Base-by-base conservation (phyloP, 805 yeast genomes). In the Yarrowia alimentaria region DNA sequence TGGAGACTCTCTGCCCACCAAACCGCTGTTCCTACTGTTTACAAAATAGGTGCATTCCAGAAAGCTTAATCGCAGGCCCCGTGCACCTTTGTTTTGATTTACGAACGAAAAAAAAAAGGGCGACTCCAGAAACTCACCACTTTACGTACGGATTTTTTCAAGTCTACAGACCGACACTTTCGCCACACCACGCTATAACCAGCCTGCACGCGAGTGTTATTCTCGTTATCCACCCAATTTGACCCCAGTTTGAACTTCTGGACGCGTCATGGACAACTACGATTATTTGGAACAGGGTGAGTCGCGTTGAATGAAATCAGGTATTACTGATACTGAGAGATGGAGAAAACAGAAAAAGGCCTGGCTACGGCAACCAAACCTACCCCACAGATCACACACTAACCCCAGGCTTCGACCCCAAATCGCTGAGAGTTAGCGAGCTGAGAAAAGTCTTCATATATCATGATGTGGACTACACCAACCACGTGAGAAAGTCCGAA, bases 401-500 rank as follows among this genome's bases (percentile, higher is more conserved):
- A 35, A 53, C 29, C n/a, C 60, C 63, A 65, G 86, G 74, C n/a
- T 87, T 85, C 64, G 81, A 88, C 61, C 84, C 91, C 6, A 68
- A 73, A 19, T 68, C 73, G 30, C 68, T 84, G 56, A 83, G 80
- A 47, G 81, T 86, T 17, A 79, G 89, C 3, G 79, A 85, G 54
- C 71, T 91, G 61, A 75, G 93, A 59, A 75, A 79, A 17, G 73
- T 87, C 17, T 70, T 91, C 49, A 65, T 72, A 10, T 81, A 77
- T 51, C 76, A 87, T 61, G 73, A 76, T n/a, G 70, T 90, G n/a
- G 64, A 67, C 1, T 81, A 73, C 61, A 48, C 51, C 22, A 74
- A n/a, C n/a, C n/a, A n/a, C n/a, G n/a, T n/a, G n/a, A n/a, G n/a
- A n/a, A n/a, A n/a, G n/a, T n/a, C n/a, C n/a, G n/a, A n/a, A n/a